Evolutionary conservation across 179 eudicot species (phyloP), one percentile per base, ranked within the genome.

Genomic region (Actinidia chinensis): DNA sequence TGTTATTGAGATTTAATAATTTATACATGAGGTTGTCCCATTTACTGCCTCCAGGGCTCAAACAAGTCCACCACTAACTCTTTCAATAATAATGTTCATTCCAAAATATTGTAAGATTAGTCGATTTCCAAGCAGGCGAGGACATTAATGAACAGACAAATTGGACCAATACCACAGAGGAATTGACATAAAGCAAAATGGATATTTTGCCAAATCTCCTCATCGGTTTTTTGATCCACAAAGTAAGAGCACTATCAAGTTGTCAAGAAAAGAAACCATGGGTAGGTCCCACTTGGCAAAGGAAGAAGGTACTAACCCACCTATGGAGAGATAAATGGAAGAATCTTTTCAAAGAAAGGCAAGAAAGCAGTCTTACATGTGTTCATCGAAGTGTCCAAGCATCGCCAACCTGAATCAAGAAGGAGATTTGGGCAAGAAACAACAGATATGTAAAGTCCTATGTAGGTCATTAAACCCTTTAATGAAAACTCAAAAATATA

Each of bases 281-380:
- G 4, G 6, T 18, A 18, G 12, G 4, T 58, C 7, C 20, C 18
- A 22, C 23, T 58, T 58, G 20, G 63, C 23, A 58, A 4, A 33
- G 22, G 60, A 58, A 25, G 18, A 47, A 46, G 47, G 67, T 42
- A 83, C 85, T 76, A 72, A 83, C 85, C 85, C 85, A 79, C 83
- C 79, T 83, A 52, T 74, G 85, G n/a, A 58, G 71, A 67, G 60
- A 83, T 54, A 69, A 65, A 79, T 66, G 85, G 46, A 0, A 79
- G 79, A 47, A 83, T 78, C 71, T 83, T 80, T 51, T 79, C 83
- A 76, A 79, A 79, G 75, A 83, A 79, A 50, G 85, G 83, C 82
- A 83, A 83, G 85, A 83, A 83, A 46, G 85, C 77, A 40, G 78
- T 79, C 78, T 83, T 83, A 77, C 71, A 79, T 76, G 78, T 79